phyloP scores from a whole-genome alignment of 805 yeast genomes.

The Monosporozyma aerobia region DNA sequence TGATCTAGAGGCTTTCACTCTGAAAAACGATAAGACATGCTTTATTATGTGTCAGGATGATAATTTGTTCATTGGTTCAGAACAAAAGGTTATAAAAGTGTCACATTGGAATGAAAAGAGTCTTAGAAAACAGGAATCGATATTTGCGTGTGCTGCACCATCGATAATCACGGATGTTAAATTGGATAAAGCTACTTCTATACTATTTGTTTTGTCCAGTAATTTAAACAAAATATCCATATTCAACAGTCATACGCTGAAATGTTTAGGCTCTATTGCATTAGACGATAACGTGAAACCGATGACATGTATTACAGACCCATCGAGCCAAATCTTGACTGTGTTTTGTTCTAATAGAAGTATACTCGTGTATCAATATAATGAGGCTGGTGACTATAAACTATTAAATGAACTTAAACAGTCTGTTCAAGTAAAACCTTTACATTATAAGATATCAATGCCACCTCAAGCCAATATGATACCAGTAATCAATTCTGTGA shows the following conservation, averaged over 20 bases:
- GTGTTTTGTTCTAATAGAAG: conserved; percentile 22
- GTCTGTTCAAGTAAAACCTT: conserved; percentile 23
- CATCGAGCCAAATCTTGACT: conserved; percentile 20
- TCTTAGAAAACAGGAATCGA: conserved; percentile 1
- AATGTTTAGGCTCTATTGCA: conserved; percentile 11
- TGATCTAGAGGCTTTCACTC: conserved; percentile 2
- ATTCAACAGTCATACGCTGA: conserved; percentile 9
- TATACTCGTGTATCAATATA: conserved; percentile 22
- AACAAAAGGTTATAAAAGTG: conserved; percentile 12
- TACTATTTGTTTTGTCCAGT: conserved; percentile 19
- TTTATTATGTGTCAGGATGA: conserved; percentile 12
- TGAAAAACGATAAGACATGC: conserved; percentile 7
- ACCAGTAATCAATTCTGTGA: conserved; percentile 25
- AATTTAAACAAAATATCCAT: conserved; percentile 16
- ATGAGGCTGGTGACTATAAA: conserved; percentile 17
- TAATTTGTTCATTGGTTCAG: conserved; percentile 16
- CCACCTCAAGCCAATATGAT: conserved; percentile 27
- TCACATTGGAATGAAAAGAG: conserved; percentile 12
- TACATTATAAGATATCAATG: conserved; percentile 28
- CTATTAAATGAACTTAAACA: conserved; percentile 19
- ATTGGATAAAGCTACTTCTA: conserved; percentile 9
- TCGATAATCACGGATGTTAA: conserved; percentile 25
- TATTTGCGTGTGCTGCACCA: conserved; percentile 13
- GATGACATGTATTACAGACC: conserved; percentile 22
- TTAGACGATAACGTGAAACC: conserved; percentile 14